These are phyloP conservation scores for Arthroderma sp. DNA, from an alignment of 2,329 filamentous ascomycete species.

Conservation along the genomic window DNA sequence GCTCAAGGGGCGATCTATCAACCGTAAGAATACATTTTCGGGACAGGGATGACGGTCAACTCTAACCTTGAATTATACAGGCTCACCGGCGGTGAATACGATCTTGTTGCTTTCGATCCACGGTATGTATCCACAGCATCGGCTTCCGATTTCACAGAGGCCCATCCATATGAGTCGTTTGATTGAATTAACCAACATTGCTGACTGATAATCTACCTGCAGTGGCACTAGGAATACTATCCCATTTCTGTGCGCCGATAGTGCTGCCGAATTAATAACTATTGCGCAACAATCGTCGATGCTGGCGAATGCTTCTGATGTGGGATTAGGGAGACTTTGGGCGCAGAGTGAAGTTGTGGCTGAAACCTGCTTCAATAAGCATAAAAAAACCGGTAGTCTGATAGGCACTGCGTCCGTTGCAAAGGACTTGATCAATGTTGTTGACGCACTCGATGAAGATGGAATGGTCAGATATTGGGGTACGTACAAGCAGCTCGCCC, in stretches of 20 bases:
- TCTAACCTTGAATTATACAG: neutral
- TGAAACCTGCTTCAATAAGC: neutral
- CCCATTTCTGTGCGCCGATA: constrained; percentile 3
- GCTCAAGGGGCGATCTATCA: neutral
- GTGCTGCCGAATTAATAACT: neutral
- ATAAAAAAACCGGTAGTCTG: constrained; percentile 18
- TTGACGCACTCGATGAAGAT: constrained; percentile 30
- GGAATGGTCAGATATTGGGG: constrained; percentile 30
- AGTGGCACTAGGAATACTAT: constrained; percentile 6
- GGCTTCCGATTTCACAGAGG: neutral
- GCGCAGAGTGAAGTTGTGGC: neutral
- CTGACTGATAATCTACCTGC: neutral
- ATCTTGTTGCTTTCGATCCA: constrained; percentile 10
- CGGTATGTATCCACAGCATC: constrained; percentile 6
- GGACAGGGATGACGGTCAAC: neutral
- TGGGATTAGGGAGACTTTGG: neutral
- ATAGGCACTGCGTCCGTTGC: constrained; percentile 32
- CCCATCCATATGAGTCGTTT: neutral
- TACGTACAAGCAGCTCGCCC: neutral
- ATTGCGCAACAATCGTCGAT: neutral
- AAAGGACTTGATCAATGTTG: constrained; percentile 32
- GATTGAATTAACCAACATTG: neutral
- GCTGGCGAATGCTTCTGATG: neutral
- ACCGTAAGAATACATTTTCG: neutral
- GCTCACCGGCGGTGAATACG: constrained; percentile 7